phyloP scores from a whole-genome alignment of 2,329 filamentous ascomycete genomes.

The Myriangium duriaei region DNA sequence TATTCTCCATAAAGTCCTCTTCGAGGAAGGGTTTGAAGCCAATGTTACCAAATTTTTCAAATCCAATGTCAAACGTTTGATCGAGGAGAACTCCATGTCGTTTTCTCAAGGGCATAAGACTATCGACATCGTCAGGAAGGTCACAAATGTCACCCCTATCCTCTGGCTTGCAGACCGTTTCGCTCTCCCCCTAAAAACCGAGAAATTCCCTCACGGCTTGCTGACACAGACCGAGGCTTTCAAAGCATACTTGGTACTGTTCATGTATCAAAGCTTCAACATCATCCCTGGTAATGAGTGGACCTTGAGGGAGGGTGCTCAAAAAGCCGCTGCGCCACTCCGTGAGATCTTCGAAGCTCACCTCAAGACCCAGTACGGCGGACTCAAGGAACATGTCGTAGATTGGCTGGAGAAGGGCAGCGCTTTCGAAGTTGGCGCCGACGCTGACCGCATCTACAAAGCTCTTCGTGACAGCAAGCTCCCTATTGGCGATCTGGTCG shows the following conservation, averaged over 20 bases:
- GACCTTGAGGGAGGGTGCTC: conserved; percentile 34
- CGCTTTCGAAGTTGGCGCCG: conserved; percentile 36
- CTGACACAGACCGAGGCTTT: conserved; percentile 36
- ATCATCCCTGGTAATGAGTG: conserved; percentile 37
- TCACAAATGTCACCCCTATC: conserved; percentile 55
- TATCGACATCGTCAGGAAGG: conserved; percentile 48
- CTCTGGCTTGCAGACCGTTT: conserved; percentile 52
- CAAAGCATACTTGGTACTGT: conserved; percentile 32
- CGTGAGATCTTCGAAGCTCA: conserved; percentile 32
- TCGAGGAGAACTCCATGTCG: conserved; percentile 34
- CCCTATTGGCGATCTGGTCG: conserved; percentile 36
- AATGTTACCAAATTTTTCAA: conserved; percentile 34
- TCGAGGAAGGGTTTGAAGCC: conserved; percentile 32
- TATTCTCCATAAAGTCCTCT: conserved; percentile 35
- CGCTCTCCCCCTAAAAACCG: conserved; percentile 54
- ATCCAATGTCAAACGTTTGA: conserved; percentile 31
- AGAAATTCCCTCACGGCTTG: conserved; percentile 45
- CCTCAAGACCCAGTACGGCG: conserved; percentile 33
- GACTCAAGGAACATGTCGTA: conserved; percentile 28
- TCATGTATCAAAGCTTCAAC: conserved; percentile 43
- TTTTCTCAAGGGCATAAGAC: conserved; percentile 33
- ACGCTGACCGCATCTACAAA: conserved; percentile 41
- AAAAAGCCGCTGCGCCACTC: conserved; percentile 28
- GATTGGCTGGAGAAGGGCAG: conserved; percentile 38
- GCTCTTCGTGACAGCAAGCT: conserved; percentile 35